Conservation (phyloP, 306 rosid species). For the Canavalia gladiata region DNA sequence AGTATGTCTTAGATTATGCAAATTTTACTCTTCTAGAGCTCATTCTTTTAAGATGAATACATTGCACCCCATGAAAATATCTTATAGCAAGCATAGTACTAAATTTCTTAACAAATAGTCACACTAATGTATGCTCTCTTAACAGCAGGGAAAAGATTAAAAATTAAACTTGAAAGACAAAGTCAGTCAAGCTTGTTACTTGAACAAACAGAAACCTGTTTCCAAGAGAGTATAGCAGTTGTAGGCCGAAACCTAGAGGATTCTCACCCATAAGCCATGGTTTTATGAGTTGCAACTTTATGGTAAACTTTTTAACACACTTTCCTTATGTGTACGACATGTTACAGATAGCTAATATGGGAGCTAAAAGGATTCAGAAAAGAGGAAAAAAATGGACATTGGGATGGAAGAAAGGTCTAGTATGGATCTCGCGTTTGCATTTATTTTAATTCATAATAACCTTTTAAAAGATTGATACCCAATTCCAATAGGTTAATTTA, state of each 20-base stretch:
- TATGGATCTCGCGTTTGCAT: background rate
- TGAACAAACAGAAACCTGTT: slow-evolving; percentile 19
- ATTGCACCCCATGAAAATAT: slow-evolving; percentile 6
- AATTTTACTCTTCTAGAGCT: background rate
- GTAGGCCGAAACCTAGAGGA: background rate
- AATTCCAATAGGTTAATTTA: background rate
- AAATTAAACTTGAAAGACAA: slow-evolving; percentile 2
- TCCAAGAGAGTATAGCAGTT: background rate
- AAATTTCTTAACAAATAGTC: background rate
- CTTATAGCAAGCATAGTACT: background rate
- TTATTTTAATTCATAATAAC: background rate
- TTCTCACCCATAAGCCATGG: background rate
- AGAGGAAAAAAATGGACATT: background rate
- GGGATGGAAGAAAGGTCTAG: slow-evolving; percentile 1
- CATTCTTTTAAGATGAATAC: background rate
- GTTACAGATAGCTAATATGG: background rate
- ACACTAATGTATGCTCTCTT: background rate
- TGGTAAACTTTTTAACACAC: slow-evolving; percentile 20
- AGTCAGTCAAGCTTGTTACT: slow-evolving; percentile 6
- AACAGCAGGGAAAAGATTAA: slow-evolving; percentile 3
- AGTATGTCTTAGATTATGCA: background rate
- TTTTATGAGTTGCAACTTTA: background rate
- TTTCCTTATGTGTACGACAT: background rate
- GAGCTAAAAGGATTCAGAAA: background rate
- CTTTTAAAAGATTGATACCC: background rate